phyloP scores from a whole-genome alignment of 2,329 filamentous ascomycete species.

The Pezicula neosporulosa region DNA sequence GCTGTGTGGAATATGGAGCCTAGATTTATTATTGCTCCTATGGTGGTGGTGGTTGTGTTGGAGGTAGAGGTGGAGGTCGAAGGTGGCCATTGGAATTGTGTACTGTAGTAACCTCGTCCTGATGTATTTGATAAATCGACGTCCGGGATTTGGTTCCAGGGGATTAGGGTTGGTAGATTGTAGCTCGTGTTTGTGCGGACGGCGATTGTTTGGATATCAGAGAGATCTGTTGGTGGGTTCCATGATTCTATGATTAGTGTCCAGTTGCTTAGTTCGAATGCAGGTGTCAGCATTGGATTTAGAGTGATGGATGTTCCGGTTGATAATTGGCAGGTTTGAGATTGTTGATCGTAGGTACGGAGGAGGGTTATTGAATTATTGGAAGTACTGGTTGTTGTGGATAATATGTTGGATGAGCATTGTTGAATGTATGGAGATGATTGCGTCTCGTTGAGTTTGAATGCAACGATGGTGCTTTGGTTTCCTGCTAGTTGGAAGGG shows the following conservation, averaged over 20 bases:
- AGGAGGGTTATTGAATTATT: not conserved
- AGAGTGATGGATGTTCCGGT: not conserved
- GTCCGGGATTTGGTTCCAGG: slow-evolving; percentile 31
- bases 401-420: not conserved
- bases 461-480: slow-evolving; percentile 36
- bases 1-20: not conserved
- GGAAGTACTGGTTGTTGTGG: not conserved
- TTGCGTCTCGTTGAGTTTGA: slow-evolving; percentile 13
- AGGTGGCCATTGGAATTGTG: slow-evolving; percentile 4
- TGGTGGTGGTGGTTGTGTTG: not conserved
- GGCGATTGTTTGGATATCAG: slow-evolving; percentile 15
- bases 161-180: slow-evolving; percentile 23
- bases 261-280: slow-evolving; percentile 31
- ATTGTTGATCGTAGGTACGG: not conserved
- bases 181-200: slow-evolving; percentile 29
- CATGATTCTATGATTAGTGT: slow-evolving; percentile 34
- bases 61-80: not conserved
- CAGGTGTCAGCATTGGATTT: not conserved
- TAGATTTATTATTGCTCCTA: not conserved
- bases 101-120: slow-evolving; percentile 32
- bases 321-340: not conserved
- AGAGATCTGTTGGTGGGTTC: slow-evolving; percentile 32
- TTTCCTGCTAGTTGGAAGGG: slow-evolving; percentile 34
- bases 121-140: slow-evolving; percentile 23
- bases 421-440: not conserved